Evolutionary conservation across 2,329 filamentous ascomycete genomes (phyloP), one percentile per base, ranked within the genome.

Genomic region (Venturia asperata): DNA sequence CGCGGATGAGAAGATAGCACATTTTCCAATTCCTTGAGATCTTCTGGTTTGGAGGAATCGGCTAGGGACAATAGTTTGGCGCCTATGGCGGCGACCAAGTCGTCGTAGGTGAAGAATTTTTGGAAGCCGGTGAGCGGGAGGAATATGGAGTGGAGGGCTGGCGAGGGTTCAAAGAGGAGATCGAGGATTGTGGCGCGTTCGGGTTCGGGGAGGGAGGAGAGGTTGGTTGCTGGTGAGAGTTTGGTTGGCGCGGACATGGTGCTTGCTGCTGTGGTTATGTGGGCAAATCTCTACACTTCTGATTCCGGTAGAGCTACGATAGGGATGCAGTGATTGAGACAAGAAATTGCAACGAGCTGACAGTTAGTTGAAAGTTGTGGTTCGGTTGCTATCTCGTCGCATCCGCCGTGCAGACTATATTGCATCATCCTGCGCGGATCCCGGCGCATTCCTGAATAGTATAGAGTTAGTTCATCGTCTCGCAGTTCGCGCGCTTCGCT

Each of bases 1-100:
- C 92, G 84, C 0, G 92, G 92, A 74, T 97, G 92, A 10, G 90
- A 87, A 63, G 85, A 86, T 1, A 97, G 80, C 66, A 96, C 92
- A 19, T 81, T 80, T 55, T 91, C 84, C 0, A 97, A 82, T 67
- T 27, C n/a, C 27, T 45, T 43, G 11, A 60, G n/a, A 43, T 65
- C 63, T 3, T 47, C 41, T 27, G 39, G 19, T 24, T 43, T 45
- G 3, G 49, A 74, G 9, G 81, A 81, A 4, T 81, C 79, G 10
- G 82, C 80, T 2, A 92, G 80, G 1, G 81, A 79, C 13, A 81
- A 81, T 64, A 96, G 82, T 69, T 87, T 82, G 11, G 80, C 73
- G 21, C 86, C 84, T 52, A 94, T 81, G 55, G 84, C 82, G 60
- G 83, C 79, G 71, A 96, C 87, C 7, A 96, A 81, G 43, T 85